These are phyloP conservation scores for Ogataea pignaliae DNA, from an alignment of 805 yeast genomes.

Conservation along the genomic window DNA sequence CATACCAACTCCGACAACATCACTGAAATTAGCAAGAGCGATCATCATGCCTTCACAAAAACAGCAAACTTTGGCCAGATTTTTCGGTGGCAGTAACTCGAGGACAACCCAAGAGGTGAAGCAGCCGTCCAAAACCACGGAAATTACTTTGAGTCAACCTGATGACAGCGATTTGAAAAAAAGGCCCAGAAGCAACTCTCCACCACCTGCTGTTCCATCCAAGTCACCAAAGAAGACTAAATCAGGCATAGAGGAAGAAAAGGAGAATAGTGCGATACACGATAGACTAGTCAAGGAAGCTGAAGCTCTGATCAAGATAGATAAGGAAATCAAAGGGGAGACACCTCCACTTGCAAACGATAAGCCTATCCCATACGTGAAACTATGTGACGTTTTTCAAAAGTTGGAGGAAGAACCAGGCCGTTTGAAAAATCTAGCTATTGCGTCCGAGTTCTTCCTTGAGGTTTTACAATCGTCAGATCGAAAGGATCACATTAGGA, in stretches of 20 bases:
- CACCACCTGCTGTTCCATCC: conserved; percentile 1
- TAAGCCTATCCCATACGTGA: conserved; percentile 32
- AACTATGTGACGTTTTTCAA: conserved; percentile 64
- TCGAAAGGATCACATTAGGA: conserved; percentile 13
- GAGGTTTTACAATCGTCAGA: conserved; percentile 56
- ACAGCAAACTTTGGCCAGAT: conserved; percentile 19
- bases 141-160: too few species aligned
- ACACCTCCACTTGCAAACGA: conserved; percentile 5
- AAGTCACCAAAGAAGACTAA: background rate
- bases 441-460: conserved; percentile 68
- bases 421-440: conserved; percentile 73
- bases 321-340: background rate
- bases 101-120: background rate
- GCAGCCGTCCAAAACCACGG: too few species aligned
- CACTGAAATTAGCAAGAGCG: background rate
- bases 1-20: background rate
- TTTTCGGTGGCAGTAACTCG: conserved; percentile 10
- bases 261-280: conserved; percentile 4
- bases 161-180: conserved; percentile 1
- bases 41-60: conserved; percentile 5
- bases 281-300: conserved; percentile 22
- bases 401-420: conserved; percentile 76
- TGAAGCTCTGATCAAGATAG: conserved; percentile 12
- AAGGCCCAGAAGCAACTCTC: conserved; percentile 8
- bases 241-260: background rate